Base-by-base conservation (phyloP, 495 filamentous ascomycete genomes). In the Penicillium waksmanii region DNA sequence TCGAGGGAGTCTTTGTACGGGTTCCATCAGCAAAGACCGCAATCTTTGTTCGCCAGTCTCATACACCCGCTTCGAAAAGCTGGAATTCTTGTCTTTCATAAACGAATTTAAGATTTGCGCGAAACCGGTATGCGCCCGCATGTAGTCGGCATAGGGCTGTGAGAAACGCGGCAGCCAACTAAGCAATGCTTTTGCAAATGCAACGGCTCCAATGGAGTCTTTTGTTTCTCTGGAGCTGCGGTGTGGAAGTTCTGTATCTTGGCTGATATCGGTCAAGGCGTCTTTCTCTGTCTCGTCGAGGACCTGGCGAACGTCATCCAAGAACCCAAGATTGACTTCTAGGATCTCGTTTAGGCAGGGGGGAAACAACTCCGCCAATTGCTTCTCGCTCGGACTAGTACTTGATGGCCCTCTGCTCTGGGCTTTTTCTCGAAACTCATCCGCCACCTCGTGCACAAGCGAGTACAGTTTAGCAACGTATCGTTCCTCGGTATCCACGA, bases 21-120 rank as follows among this genome's bases (percentile, higher is more conserved):
- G 95, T 73, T 99, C 95, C 73, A 98, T 98, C 44, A 98, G 80
- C 52, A 93, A 80, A n/a, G 93, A 97, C 40, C 92, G 91, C 33
- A 99, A 79, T 55, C 85, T 81, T 66, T 99, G 96, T 69, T 99
- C 95, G 40, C 95, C 96, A 10, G 87, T 89, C 55, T 93, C 86
- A 42, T 91, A 87, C 1, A 97, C 82, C 55, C 88, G 76, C 66
- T 86, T 85, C 0, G 89, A 88, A 66, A 96, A 92, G 63, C 88
- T 92, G 3, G 94, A 92, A 46, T 88, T 85, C 19, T 73, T 78
- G 61, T 90, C 86, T 64, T 85, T 87, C 64, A 90, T 79, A 66
- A 93, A 89, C 4, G 80, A 77, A 55, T 86, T 90, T 35, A 98
- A 81, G 7, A 90, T 85, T 63, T 91, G 86, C 6, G 91, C 87